Percentiles rank a stretch among this genome's conserved stretches.
Evolutionary conservation across 108 stramenopile species (phyloP).

Genomic region (Schizochytrium sp.): DNA sequence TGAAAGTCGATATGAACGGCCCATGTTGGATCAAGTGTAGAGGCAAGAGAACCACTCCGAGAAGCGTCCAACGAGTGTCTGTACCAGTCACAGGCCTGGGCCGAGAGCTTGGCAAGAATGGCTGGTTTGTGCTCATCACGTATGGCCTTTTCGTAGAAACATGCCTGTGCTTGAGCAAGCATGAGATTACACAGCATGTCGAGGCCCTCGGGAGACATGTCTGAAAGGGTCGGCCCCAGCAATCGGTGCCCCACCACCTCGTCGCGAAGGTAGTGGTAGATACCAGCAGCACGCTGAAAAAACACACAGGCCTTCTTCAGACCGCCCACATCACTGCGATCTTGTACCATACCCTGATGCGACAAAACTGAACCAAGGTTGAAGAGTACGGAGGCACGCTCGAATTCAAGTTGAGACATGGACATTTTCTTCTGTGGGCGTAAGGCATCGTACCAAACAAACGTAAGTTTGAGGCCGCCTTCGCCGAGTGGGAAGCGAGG

Average conservation of each 20-base stretch:
- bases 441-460: conserved; percentile 49
- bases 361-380: conserved; percentile 62
- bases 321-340: conserved; percentile 61
- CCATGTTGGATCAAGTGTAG: conserved; percentile 65
- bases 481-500: conserved; percentile 58
- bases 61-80: background rate
- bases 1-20: conserved; percentile 64
- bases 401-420: conserved; percentile 58
- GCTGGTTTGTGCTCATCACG: conserved; percentile 51
- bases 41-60: background rate
- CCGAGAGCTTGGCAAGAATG: conserved; percentile 60
- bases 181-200: conserved; percentile 57
- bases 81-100: conserved; percentile 61
- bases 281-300: conserved; percentile 68
- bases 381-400: conserved; percentile 64
- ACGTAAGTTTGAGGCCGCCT: conserved; percentile 56
- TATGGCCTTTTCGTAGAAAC: conserved; percentile 72
- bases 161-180: conserved; percentile 71
- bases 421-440: conserved; percentile 10
- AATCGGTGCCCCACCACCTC: conserved; percentile 29
- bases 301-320: conserved; percentile 62
- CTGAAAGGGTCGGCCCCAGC: background rate
- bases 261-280: conserved; percentile 55
- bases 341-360: conserved; percentile 24
- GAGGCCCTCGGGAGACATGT: conserved; percentile 62